Conservation (phyloP, 2,329 filamentous ascomycete genomes). For the Penicillium sp. region DNA sequence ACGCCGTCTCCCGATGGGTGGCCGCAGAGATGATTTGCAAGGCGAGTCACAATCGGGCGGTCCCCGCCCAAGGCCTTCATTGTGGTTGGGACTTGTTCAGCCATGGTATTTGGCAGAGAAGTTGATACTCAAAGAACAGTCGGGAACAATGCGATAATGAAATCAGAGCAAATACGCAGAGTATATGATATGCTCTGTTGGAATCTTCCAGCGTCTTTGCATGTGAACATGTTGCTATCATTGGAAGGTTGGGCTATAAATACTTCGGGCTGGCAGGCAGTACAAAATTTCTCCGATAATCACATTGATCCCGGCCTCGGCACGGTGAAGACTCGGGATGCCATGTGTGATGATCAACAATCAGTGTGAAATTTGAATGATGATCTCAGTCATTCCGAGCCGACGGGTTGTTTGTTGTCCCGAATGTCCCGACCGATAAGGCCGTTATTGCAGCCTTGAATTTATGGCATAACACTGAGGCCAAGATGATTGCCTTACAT, state of each 20-base stretch:
- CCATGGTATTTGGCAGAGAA: conserved; percentile 1
- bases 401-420: conserved; percentile 8
- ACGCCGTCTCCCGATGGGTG: conserved; percentile 13
- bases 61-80: conserved; percentile 15
- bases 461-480: background rate
- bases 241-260: background rate
- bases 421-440: conserved; percentile 5
- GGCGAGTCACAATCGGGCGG: conserved; percentile 8
- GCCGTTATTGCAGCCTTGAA: background rate
- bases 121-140: background rate
- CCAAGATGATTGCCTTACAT: no score
- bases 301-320: conserved; percentile 14
- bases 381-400: background rate
- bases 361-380: no score
- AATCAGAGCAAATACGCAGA: background rate
- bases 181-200: background rate
- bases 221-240: conserved; percentile 7
- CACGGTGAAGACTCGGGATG: conserved; percentile 6
- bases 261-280: background rate
- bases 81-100: conserved; percentile 3
- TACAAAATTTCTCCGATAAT: conserved; percentile 1
- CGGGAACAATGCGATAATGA: background rate
- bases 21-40: conserved; percentile 8
- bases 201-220: background rate
- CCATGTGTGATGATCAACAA: background rate